Conservation (phyloP, 805 yeast genomes). For the Blastobotrys peoriensis region DNA sequence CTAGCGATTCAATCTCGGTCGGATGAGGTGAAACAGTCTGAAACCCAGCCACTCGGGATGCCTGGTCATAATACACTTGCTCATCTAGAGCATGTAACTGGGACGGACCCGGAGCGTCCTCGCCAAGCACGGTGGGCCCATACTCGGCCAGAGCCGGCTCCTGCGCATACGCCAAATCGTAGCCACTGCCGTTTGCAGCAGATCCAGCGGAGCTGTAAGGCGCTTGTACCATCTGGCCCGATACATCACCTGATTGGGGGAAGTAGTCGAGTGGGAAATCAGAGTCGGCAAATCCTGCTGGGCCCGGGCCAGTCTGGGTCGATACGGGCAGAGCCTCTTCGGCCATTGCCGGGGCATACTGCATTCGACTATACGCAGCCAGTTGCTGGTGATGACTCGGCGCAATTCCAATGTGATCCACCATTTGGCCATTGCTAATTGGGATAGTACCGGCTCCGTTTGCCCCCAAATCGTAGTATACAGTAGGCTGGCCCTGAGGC, state of each 20-base stretch:
- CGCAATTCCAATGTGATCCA: constrained; percentile 8
- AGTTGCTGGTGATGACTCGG: constrained; percentile 14
- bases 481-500: constrained; percentile 6
- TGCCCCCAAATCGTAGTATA: background rate
- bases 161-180: constrained; percentile 6
- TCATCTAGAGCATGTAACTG: background rate
- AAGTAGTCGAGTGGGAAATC: constrained; percentile 25
- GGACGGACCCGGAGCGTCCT: too few species aligned
- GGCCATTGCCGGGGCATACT: constrained; percentile 1
- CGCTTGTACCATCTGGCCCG: constrained; percentile 5
- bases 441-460: background rate
- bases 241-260: constrained; percentile 7
- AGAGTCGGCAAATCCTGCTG: background rate
- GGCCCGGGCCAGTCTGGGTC: constrained; percentile 1
- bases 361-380: background rate
- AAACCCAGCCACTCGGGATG: background rate
- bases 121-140: constrained; percentile 2
- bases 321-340: constrained; percentile 1
- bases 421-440: background rate
- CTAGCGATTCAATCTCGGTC: background rate
- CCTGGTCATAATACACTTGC: background rate
- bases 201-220: constrained; percentile 5
- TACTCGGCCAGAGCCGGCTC: constrained; percentile 5
- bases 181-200: constrained; percentile 5
- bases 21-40: background rate